phyloP scores from a whole-genome alignment of 1,284 basidiomycete species.

The Golubevia pallescens region DNA sequence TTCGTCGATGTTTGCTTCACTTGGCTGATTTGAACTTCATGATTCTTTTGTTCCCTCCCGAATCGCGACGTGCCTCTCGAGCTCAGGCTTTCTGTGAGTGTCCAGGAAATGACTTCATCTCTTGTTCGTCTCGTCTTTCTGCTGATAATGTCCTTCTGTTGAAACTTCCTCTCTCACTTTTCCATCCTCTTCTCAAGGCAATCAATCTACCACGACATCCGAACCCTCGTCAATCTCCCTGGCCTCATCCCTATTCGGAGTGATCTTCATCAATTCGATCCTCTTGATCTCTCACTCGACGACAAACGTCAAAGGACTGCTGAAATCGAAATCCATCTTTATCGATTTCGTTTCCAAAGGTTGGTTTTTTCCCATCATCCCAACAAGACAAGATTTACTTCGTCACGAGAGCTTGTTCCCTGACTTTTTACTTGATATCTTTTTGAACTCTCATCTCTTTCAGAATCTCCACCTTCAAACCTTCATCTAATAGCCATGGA shows the following conservation, averaged over 20 bases:
- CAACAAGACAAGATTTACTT: too few species aligned
- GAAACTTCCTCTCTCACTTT: too few species aligned
- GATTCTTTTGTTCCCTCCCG: background rate
- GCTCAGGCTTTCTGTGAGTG: background rate
- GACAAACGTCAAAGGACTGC: background rate
- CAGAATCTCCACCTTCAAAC: too few species aligned
- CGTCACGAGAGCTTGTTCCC: too few species aligned
- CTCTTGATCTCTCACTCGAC: background rate
- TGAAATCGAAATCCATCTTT: background rate
- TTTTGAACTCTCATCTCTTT: too few species aligned
- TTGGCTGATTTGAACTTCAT: background rate
- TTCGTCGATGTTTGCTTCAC: too few species aligned
- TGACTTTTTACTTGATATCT: background rate
- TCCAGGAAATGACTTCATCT: background rate
- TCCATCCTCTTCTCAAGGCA: background rate
- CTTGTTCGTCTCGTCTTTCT: too few species aligned
- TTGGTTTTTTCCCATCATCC: background rate
- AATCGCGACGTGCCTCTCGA: background rate
- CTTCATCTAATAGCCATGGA: too few species aligned
- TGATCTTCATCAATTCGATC: background rate
- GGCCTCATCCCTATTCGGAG: background rate
- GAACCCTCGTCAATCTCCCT: background rate
- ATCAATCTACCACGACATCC: background rate
- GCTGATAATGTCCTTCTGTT: too few species aligned
- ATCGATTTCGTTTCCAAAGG: background rate